Conservation (phyloP, 495 filamentous ascomycete genomes). For the Aspergillus homomorphus region DNA sequence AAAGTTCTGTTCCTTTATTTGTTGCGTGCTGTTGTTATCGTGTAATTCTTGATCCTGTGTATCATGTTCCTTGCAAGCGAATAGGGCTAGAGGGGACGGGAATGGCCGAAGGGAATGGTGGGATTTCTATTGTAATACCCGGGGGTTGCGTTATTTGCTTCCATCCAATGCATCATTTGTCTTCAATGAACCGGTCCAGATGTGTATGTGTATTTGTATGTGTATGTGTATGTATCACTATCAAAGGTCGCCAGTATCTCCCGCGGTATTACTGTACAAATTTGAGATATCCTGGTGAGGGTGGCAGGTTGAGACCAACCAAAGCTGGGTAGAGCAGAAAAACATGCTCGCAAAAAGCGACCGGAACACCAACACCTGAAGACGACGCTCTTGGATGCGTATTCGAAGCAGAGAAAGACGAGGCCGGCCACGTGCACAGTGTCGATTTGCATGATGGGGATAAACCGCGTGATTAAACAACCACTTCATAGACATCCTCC, state of each 20-base stretch:
- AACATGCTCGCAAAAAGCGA: not conserved
- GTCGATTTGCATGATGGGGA: not conserved
- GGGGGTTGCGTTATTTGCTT: not conserved
- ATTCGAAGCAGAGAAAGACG: not conserved
- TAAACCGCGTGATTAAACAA: slow-evolving; percentile 12
- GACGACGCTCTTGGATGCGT: not conserved
- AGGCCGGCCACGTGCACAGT: not conserved
- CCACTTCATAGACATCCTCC: slow-evolving; percentile 38
- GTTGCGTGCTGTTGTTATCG: not conserved
- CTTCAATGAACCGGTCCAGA: not conserved
- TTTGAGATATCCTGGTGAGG: not conserved
- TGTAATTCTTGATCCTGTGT: not conserved
- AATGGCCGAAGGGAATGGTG: not conserved
- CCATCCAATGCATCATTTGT: not conserved
- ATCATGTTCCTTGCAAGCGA: not conserved
- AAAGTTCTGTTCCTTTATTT: not conserved
- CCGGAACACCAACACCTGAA: not conserved
- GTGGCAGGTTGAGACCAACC: not conserved
- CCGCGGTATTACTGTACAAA: not conserved
- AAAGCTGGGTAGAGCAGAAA: not conserved
- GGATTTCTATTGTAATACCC: not conserved
- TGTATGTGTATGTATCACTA: not conserved
- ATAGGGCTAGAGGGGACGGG: not conserved
- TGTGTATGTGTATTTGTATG: not conserved
- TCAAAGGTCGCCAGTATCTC: not conserved